These are phyloP conservation scores for Fusarium sp. DNA, from an alignment of 2,329 filamentous ascomycete genomes.

Conservation along the genomic window DNA sequence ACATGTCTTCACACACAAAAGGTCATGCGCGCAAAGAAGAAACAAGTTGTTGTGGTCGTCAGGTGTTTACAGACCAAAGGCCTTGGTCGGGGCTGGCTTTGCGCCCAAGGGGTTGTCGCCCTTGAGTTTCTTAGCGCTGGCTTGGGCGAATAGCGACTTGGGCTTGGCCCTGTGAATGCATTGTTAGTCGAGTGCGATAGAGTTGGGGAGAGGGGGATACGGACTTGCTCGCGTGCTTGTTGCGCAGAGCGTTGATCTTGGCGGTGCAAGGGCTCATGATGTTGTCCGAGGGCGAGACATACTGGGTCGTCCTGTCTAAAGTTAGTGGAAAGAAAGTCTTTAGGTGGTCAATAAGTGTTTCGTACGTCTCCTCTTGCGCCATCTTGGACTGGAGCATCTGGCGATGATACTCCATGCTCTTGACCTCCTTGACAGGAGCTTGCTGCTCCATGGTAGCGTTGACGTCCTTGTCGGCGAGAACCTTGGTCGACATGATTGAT, in stretches of 20 bases:
- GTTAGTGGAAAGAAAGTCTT: no score
- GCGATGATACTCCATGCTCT: conserved; percentile 82
- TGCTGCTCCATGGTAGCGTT: conserved; percentile 62
- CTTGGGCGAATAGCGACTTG: conserved; percentile 74
- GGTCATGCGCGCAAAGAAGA: conserved; percentile 7
- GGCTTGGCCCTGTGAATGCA: conserved; percentile 65
- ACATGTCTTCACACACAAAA: conserved; percentile 15
- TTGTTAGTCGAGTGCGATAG: conserved; percentile 27
- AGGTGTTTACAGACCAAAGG: conserved; percentile 32
- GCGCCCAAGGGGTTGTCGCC: conserved; percentile 56
- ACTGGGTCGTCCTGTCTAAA: conserved; percentile 59
- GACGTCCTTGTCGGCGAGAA: conserved; percentile 74
- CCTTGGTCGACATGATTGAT: conserved; percentile 64
- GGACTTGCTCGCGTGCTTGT: conserved; percentile 83
- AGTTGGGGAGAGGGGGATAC: conserved; percentile 42
- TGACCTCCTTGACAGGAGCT: conserved; percentile 58
- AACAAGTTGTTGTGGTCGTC: conserved; percentile 2
- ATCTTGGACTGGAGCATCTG: conserved; percentile 80
- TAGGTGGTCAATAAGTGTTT: no score
- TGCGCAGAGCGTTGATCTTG: conserved; percentile 83
- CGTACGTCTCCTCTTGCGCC: conserved; percentile 70
- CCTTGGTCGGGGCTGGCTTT: conserved; percentile 46
- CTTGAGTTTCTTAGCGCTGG: conserved; percentile 70
- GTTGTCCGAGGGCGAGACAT: conserved; percentile 86
- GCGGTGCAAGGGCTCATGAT: conserved; percentile 89